Evolutionary conservation across 2,329 filamentous ascomycete species (phyloP).

Genomic region (Ophiostoma sp.): DNA sequence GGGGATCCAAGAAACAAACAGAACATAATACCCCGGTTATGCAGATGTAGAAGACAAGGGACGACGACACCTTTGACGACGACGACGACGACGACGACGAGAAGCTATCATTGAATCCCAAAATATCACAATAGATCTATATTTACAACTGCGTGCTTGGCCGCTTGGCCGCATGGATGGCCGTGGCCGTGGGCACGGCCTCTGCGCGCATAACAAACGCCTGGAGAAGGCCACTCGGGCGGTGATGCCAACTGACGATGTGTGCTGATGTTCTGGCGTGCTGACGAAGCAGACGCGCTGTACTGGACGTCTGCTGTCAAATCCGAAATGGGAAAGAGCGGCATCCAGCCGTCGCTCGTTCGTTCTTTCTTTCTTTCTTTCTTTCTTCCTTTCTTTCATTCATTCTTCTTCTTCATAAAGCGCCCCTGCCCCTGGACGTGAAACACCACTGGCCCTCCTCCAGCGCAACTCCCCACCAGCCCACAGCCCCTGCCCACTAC

Average conservation of each 20-base stretch:
- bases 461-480: slow-evolving; percentile 3
- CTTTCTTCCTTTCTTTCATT: not conserved
- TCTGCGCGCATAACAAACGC: not conserved
- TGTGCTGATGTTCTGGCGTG: not conserved
- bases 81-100: too few species aligned
- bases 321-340: not conserved
- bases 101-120: not conserved
- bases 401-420: not conserved
- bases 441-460: slow-evolving; percentile 7
- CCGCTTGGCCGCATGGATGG: not conserved
- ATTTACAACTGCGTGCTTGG: not conserved
- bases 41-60: not conserved
- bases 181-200: not conserved
- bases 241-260: not conserved
- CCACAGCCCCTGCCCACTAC: not conserved
- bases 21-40: too few species aligned
- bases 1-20: not conserved
- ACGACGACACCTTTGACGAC: not conserved
- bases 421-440: not conserved
- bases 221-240: not conserved
- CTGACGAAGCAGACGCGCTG: not conserved
- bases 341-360: not conserved
- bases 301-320: not conserved
- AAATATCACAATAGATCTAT: not conserved
- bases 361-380: not conserved